Percentiles rank a stretch among this genome's conserved stretches.
phyloP scores from a whole-genome alignment of 2,329 filamentous ascomycete species.

The Sporothrix mexicana region DNA sequence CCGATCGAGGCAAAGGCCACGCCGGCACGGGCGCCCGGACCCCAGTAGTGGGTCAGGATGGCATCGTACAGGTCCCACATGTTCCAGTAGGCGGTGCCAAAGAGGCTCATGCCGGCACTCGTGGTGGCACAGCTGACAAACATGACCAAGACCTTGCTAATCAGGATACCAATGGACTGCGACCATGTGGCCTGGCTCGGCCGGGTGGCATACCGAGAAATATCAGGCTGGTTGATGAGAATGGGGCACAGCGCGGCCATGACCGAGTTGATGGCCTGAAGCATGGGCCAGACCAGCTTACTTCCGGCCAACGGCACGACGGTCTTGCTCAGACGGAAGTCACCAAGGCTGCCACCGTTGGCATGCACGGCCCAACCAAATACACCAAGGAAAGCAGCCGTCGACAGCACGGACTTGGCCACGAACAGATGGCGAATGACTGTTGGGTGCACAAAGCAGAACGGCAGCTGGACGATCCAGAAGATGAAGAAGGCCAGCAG shows the following conservation, averaged over 20 bases:
- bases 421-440: slow-evolving; percentile 53
- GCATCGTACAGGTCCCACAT: slow-evolving; percentile 51
- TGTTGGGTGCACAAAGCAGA: slow-evolving; percentile 51
- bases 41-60: slow-evolving; percentile 50
- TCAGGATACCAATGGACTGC: slow-evolving; percentile 47
- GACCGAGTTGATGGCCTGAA: slow-evolving; percentile 36
- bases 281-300: slow-evolving; percentile 34
- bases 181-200: slow-evolving; percentile 42
- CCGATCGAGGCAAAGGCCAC: slow-evolving; percentile 47
- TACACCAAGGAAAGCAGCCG: slow-evolving; percentile 43
- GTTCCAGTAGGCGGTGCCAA: slow-evolving; percentile 49
- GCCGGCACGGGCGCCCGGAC: slow-evolving; percentile 46
- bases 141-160: slow-evolving; percentile 49
- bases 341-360: slow-evolving; percentile 40
- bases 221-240: slow-evolving; percentile 46
- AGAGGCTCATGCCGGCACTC: slow-evolving; percentile 31
- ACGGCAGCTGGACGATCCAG: slow-evolving; percentile 48
- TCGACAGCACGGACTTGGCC: slow-evolving; percentile 50
- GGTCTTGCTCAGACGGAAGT: slow-evolving; percentile 26
- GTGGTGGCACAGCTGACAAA: slow-evolving; percentile 47
- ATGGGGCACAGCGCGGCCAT: slow-evolving; percentile 34
- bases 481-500: slow-evolving; percentile 47
- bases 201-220: slow-evolving; percentile 46
- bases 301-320: slow-evolving; percentile 5
- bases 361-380: slow-evolving; percentile 49